Evolutionary conservation across 2,329 filamentous ascomycete species (phyloP).

Genomic region (Cadophora sp.): DNA sequence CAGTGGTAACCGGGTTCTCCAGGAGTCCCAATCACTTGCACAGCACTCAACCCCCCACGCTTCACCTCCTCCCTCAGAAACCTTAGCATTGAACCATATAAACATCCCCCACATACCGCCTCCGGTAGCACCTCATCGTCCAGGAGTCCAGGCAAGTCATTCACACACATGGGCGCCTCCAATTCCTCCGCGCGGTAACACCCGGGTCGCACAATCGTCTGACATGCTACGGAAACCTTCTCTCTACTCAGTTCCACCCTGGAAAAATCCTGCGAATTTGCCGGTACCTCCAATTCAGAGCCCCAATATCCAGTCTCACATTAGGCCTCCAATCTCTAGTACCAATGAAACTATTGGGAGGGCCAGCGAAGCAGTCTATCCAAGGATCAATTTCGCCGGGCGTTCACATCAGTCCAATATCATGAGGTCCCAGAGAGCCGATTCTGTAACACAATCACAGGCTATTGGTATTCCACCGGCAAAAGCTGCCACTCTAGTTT

Average conservation of each 20-base stretch:
- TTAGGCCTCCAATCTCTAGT: neutral
- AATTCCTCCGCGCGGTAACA: neutral
- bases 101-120: neutral
- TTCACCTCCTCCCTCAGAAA: neutral
- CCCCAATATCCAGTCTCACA: neutral
- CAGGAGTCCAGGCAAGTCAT: neutral
- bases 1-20: neutral
- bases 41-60: neutral
- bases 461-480: neutral
- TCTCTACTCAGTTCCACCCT: constrained; percentile 39
- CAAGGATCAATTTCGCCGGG: neutral
- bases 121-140: neutral
- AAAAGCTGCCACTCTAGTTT: constrained; percentile 5
- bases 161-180: neutral
- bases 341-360: neutral
- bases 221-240: constrained; percentile 41
- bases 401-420: neutral
- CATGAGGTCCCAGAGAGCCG: neutral
- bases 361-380: neutral
- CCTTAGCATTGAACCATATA: constrained; percentile 13
- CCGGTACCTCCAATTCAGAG: neutral
- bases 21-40: neutral
- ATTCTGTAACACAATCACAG: neutral
- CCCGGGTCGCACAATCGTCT: constrained; percentile 7
- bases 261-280: constrained; percentile 24